These are phyloP conservation scores for Penicillium sp. DNA, from an alignment of 2,329 filamentous ascomycete species.

Conservation along the genomic window DNA sequence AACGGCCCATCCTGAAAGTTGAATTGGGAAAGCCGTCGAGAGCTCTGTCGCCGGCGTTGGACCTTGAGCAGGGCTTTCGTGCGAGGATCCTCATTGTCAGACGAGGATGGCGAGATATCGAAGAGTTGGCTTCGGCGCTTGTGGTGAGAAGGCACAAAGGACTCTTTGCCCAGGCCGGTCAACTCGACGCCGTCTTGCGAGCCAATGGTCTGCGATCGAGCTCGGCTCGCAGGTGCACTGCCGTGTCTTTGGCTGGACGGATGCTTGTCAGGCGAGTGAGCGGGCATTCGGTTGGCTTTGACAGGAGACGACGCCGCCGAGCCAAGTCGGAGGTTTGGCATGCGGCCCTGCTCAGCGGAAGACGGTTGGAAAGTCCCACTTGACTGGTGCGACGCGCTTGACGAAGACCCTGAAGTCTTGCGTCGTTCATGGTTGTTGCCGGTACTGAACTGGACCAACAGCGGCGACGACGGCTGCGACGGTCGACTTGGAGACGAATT, in stretches of 20 bases:
- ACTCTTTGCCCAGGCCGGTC: slow-evolving; percentile 55
- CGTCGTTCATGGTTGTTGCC: slow-evolving; percentile 76
- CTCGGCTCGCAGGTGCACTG: slow-evolving; percentile 61
- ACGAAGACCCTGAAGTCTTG: slow-evolving; percentile 88
- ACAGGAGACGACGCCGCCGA: slow-evolving; percentile 54
- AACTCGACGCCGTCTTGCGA: slow-evolving; percentile 81
- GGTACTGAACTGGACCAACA: slow-evolving; percentile 95
- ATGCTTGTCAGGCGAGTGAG: slow-evolving; percentile 57
- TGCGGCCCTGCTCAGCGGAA: slow-evolving; percentile 66
- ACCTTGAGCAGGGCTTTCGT: slow-evolving; percentile 87
- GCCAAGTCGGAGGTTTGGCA: slow-evolving; percentile 49
- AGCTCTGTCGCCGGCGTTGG: slow-evolving; percentile 89
- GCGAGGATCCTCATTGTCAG: slow-evolving; percentile 92
- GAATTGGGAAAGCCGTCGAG: slow-evolving; percentile 87
- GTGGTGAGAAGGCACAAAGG: slow-evolving; percentile 64
- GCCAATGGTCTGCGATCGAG: slow-evolving; percentile 85
- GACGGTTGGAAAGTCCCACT: slow-evolving; percentile 64
- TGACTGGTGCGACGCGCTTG: slow-evolving; percentile 75
- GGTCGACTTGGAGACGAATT: slow-evolving; percentile 83
- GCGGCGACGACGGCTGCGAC: slow-evolving; percentile 78
- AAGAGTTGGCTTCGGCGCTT: slow-evolving; percentile 93
- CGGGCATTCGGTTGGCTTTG: slow-evolving; percentile 41
- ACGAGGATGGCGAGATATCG: slow-evolving; percentile 94
- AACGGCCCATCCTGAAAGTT: slow-evolving; percentile 76
- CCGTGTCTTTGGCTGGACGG: slow-evolving; percentile 60